Percentiles rank a stretch among this genome's conserved stretches.
phyloP scores from a whole-genome alignment of 1,139 yeast genomes.

The Neolecta irregularis region DNA sequence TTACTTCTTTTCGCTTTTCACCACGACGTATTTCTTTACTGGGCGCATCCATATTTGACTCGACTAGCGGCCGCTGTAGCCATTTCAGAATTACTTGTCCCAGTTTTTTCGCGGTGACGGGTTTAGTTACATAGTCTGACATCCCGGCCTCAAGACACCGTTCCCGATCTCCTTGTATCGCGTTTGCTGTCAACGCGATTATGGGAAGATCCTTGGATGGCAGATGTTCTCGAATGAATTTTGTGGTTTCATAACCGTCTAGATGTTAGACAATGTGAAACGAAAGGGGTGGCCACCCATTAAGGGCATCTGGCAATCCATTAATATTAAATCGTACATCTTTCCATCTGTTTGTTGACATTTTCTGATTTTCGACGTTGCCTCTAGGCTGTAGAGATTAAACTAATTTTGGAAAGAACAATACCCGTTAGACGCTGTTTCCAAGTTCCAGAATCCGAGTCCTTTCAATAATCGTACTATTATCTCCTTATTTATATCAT shows the following conservation, averaged over 20 bases:
- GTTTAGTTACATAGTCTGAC: slow-evolving; percentile 43
- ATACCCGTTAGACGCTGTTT: slow-evolving; percentile 29
- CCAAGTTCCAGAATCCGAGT: slow-evolving; percentile 40
- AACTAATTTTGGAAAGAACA: slow-evolving; percentile 15
- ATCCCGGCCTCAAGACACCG: slow-evolving; percentile 37
- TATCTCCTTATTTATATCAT: slow-evolving; percentile 35
- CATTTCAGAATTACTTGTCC: slow-evolving; percentile 12
- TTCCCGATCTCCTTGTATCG: slow-evolving; percentile 40
- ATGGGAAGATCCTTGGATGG: slow-evolving; percentile 20
- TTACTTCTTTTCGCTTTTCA: background rate
- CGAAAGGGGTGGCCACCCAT: slow-evolving; percentile 24
- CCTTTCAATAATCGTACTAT: slow-evolving; percentile 38
- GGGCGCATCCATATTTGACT: slow-evolving; percentile 35
- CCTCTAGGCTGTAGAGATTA: slow-evolving; percentile 10
- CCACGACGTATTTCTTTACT: background rate
- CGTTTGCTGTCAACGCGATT: slow-evolving; percentile 43
- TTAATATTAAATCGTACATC: slow-evolving; percentile 35
- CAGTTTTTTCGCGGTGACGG: slow-evolving; percentile 20
- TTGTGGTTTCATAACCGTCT: slow-evolving; percentile 25
- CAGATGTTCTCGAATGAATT: slow-evolving; percentile 22
- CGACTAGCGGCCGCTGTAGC: slow-evolving; percentile 22
- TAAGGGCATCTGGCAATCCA: slow-evolving; percentile 45
- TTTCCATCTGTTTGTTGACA: slow-evolving; percentile 19
- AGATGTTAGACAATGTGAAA: too few species aligned
- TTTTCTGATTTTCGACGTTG: too few species aligned